Conservation (phyloP, 2,329 filamentous ascomycete species). For the Rutstroemia sp. region DNA sequence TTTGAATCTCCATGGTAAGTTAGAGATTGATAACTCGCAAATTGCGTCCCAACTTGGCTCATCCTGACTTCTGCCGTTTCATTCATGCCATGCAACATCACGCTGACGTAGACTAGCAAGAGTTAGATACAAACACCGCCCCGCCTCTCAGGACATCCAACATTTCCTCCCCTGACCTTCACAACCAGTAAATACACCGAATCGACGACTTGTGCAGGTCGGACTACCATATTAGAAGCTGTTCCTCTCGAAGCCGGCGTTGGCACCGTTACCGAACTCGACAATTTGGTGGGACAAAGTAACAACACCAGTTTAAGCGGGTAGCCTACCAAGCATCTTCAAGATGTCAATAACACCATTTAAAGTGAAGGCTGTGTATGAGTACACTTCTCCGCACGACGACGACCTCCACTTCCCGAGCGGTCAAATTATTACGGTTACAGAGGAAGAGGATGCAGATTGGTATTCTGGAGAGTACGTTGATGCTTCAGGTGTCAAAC, state of each 20-base stretch:
- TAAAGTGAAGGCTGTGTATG: slow-evolving; percentile 93
- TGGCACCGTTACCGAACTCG: not conserved
- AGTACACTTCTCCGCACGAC: slow-evolving; percentile 87
- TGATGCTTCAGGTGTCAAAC: slow-evolving; percentile 64
- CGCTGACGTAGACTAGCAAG: slow-evolving; percentile 29
- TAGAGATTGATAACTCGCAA: not conserved
- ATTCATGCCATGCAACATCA: slow-evolving; percentile 18
- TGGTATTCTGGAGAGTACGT: slow-evolving; percentile 90
- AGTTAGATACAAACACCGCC: slow-evolving; percentile 24
- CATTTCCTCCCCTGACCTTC: slow-evolving; percentile 7
- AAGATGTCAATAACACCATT: slow-evolving; percentile 67
- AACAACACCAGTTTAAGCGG: slow-evolving; percentile 5
- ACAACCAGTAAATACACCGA: slow-evolving; percentile 8
- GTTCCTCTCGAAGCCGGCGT: slow-evolving; percentile 1
- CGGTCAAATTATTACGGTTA: slow-evolving; percentile 90
- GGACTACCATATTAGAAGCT: not conserved
- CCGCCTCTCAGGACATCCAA: slow-evolving; percentile 16
- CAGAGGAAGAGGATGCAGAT: slow-evolving; percentile 83
- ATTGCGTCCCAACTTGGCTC: not conserved
- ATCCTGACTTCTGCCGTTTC: slow-evolving; percentile 11
- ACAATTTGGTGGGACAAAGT: slow-evolving; percentile 5
- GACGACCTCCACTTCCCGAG: slow-evolving; percentile 84
- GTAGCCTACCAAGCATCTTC: not conserved
- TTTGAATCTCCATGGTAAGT: not conserved
- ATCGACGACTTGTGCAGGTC: not conserved